Evolutionary conservation across 768 basidiomycete genomes (phyloP), one percentile per base, ranked within the genome.

Genomic region (Tylopilus balloui): DNA sequence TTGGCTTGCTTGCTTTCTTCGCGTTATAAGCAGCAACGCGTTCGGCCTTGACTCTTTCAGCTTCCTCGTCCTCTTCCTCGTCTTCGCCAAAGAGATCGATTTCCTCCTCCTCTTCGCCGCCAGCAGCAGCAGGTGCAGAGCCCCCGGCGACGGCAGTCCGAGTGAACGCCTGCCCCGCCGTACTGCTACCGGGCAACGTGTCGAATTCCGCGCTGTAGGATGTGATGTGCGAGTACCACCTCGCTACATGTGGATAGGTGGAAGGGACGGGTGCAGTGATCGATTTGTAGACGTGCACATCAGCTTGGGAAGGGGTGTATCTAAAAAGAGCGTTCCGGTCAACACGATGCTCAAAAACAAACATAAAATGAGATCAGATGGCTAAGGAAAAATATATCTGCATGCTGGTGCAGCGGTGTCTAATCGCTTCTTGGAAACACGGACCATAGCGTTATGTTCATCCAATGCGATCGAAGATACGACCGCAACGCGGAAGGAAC

Each of bases 351-450:
- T 45, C 24, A 6, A 36, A 15, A 13, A 40, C 9, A 42, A 29
- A n/a, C 42, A 48, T n/a, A 54, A 34, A 17, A 62, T 49, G 35
- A 52, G 43, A 64, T 90, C 88, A 90, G 87, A 80, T 61, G 67
- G 84, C 85, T 79, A 83, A 77, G 85, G 76, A 71, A 69, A 69
- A 68, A 59, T 60, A 63, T 86, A 61, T 90, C 88, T 74, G 84
- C 88, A 89, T 73, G 68, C 68, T 78, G 74, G 71, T 71, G 71
- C 79, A 81, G 86, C 84, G 88, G 79, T 87, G 85, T 91, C 89
- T 92, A 85, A 75, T 83, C 87, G 83, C 86, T 80, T 82, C 86
- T 91, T 83, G 80, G 89, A 88, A 91, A 91, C 88, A 90, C 89
- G 89, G 88, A 92, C 89, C 90, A 90, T 87, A 87, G 86, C 86